phyloP scores from a whole-genome alignment of 768 basidiomycete species.

The Hirschioporus abietinus region DNA sequence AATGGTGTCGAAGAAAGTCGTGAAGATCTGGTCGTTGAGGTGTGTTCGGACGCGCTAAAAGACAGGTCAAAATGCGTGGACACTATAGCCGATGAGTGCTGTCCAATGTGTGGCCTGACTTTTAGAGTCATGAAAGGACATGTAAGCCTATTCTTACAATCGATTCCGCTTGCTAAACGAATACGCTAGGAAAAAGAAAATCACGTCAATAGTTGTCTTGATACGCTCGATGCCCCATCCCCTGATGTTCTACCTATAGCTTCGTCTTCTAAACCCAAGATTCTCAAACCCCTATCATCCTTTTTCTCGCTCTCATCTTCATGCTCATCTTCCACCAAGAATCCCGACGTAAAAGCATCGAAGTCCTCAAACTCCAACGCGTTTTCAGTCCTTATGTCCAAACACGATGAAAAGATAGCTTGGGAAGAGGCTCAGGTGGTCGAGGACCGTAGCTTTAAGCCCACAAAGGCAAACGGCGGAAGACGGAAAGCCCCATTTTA shows the following conservation, averaged over 20 bases:
- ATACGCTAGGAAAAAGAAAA: constrained; percentile 38
- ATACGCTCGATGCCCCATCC: constrained; percentile 19
- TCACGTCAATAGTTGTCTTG: constrained; percentile 59
- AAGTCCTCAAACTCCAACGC: constrained; percentile 32
- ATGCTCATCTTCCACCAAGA: constrained; percentile 14
- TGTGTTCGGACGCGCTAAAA: not conserved
- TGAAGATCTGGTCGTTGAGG: constrained; percentile 24
- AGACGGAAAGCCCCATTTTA: constrained; percentile 89
- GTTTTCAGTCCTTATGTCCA: constrained; percentile 89
- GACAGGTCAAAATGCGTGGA: constrained; percentile 8
- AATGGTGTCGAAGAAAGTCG: constrained; percentile 21
- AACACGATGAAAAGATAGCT: constrained; percentile 68
- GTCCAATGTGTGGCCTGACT: constrained; percentile 27
- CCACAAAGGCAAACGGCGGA: constrained; percentile 41
- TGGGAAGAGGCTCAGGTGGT: constrained; percentile 75
- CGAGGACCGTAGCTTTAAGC: constrained; percentile 43
- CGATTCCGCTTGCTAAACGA: constrained; percentile 5
- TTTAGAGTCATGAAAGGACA: constrained; percentile 21
- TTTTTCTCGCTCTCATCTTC: constrained; percentile 18
- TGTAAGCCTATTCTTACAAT: constrained; percentile 21
- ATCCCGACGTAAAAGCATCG: constrained; percentile 4
- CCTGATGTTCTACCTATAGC: not conserved
- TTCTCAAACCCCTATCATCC: constrained; percentile 21
- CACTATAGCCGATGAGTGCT: constrained; percentile 15
- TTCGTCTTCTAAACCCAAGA: constrained; percentile 8